A percentile compares a stretch with the other conserved stretches of the same genome.
Evolutionary conservation across 352 stramenopile genomes (phyloP).

Genomic region (Peronospora tabacina): DNA sequence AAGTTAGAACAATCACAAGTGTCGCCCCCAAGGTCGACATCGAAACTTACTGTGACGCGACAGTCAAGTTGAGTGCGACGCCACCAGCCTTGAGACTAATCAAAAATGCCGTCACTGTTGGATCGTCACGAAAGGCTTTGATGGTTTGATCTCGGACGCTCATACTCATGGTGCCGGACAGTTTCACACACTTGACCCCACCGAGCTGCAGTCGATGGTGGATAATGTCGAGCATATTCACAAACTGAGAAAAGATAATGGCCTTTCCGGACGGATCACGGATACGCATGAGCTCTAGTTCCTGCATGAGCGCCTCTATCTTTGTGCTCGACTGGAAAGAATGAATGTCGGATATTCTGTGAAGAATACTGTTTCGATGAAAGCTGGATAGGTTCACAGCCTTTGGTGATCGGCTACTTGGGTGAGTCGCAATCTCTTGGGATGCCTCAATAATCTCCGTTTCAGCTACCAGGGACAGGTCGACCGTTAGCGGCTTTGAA

Average conservation of each 20-base stretch:
- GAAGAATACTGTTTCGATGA: constrained; percentile 65
- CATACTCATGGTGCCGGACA: constrained; percentile 89
- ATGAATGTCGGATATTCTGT: constrained; percentile 50
- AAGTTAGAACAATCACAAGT: constrained; percentile 9
- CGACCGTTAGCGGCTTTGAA: constrained; percentile 76
- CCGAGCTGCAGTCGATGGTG: constrained; percentile 91
- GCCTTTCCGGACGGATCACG: constrained; percentile 93
- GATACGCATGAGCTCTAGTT: constrained; percentile 91
- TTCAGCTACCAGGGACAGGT: constrained; percentile 42
- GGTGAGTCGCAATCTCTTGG: constrained; percentile 2
- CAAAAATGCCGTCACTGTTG: constrained; percentile 91
- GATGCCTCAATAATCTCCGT: constrained; percentile 12
- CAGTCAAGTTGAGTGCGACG: constrained; percentile 97
- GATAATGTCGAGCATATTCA: constrained; percentile 99
- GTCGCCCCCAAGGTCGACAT: background rate
- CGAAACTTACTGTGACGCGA: constrained; percentile 88
- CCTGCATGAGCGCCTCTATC: constrained; percentile 96
- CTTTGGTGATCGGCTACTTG: constrained; percentile 15
- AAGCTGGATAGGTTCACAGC: constrained; percentile 51
- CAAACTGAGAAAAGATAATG: constrained; percentile 98
- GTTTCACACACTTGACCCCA: constrained; percentile 85
- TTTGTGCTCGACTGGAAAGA: constrained; percentile 92
- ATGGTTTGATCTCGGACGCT: constrained; percentile 74
- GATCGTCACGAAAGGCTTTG: constrained; percentile 83
- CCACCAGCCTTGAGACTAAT: constrained; percentile 98